These are phyloP conservation scores for Arthrobotrys iridis DNA, from an alignment of 2,329 filamentous ascomycete genomes.

Conservation along the genomic window DNA sequence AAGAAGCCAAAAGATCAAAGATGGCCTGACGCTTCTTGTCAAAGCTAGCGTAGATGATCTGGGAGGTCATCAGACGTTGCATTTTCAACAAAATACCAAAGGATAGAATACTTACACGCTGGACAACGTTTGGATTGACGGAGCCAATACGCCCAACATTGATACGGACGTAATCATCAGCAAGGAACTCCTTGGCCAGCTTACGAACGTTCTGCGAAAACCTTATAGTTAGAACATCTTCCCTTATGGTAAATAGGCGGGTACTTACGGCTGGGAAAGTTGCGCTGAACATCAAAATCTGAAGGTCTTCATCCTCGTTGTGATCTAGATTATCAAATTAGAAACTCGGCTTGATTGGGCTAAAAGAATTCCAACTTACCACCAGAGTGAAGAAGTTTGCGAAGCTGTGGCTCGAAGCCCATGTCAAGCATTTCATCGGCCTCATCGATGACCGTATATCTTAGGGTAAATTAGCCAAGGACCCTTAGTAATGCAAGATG, in stretches of 20 bases:
- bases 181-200: constrained; percentile 79
- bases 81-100: not conserved
- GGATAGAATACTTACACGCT: constrained; percentile 65
- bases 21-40: constrained; percentile 75
- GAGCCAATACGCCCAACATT: constrained; percentile 87
- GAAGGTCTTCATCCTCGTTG: constrained; percentile 76
- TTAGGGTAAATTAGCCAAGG: constrained; percentile 57
- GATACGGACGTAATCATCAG: constrained; percentile 78
- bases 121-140: constrained; percentile 82
- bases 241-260: not conserved
- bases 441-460: constrained; percentile 83
- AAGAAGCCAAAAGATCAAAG: constrained; percentile 75
- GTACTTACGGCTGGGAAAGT: constrained; percentile 78
- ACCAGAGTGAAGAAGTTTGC: constrained; percentile 79
- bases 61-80: constrained; percentile 45
- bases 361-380: constrained; percentile 68
- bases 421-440: constrained; percentile 88
- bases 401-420: constrained; percentile 81
- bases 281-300: constrained; percentile 87
- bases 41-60: constrained; percentile 74
- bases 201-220: constrained; percentile 69
- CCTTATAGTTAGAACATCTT: not conserved
- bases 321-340: constrained; percentile 67
- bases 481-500: not conserved
- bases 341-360: not conserved